Evolutionary conservation across 352 stramenopile species (phyloP).

Genomic region (Phytophthora pini): DNA sequence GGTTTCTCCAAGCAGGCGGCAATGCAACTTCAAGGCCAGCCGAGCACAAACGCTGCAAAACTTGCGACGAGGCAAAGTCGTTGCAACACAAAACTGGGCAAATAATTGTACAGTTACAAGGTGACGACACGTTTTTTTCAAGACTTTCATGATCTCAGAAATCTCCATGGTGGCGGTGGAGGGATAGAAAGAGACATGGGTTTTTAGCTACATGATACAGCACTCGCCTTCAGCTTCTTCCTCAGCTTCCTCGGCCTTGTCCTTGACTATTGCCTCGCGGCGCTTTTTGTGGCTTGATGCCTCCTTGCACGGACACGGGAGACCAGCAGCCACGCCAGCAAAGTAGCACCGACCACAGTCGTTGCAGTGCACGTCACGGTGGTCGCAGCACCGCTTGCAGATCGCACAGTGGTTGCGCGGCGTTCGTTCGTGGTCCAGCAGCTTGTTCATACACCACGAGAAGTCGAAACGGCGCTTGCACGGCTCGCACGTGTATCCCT

Average conservation of each 20-base stretch:
- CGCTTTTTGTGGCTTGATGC: conserved; percentile 63
- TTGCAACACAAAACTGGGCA: conserved; percentile 7
- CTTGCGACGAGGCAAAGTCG: conserved; percentile 24
- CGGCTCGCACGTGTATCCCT: conserved; percentile 63
- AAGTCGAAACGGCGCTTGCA: conserved; percentile 75
- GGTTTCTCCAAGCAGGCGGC: conserved; percentile 11
- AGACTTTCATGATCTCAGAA: conserved; percentile 18
- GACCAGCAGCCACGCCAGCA: conserved; percentile 73
- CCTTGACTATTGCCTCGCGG: conserved; percentile 42
- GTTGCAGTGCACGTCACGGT: conserved; percentile 87
- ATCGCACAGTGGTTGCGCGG: conserved; percentile 86
- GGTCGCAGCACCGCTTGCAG: conserved; percentile 88
- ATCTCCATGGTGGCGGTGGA: conserved; percentile 29
- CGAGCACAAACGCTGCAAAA: conserved; percentile 18
- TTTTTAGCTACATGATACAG: conserved; percentile 78
- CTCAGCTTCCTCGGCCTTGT: conserved; percentile 54
- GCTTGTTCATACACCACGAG: conserved; percentile 86
- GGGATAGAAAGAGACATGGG: conserved; percentile 7
- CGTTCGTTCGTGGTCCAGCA: conserved; percentile 74
- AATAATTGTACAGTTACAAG: conserved; percentile 33
- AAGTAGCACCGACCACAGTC: conserved; percentile 89
- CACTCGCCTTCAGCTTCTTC: conserved; percentile 82
- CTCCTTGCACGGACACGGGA: conserved; percentile 84
- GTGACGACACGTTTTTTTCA: conserved; percentile 30
- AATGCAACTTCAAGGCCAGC: conserved; percentile 19